Evolutionary conservation across 2,329 filamentous ascomycete genomes (phyloP).

Genomic region (Ascochyta koolunga): DNA sequence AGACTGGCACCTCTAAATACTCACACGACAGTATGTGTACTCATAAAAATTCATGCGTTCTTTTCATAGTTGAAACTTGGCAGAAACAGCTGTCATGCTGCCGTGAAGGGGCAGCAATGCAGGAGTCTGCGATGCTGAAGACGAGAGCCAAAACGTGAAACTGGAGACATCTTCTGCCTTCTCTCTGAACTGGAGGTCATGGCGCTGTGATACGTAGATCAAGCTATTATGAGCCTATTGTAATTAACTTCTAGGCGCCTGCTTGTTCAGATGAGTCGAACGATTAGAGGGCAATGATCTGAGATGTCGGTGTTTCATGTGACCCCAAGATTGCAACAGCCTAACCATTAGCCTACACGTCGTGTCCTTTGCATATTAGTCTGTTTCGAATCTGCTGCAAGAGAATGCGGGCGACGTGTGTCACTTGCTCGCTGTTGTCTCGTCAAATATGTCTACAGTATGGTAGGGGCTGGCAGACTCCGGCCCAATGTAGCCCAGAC

Average conservation of each 20-base stretch:
- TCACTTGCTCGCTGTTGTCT: not conserved
- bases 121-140: not conserved
- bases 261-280: not conserved
- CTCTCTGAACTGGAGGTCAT: conserved; percentile 3
- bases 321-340: conserved; percentile 14
- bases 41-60: conserved; percentile 26
- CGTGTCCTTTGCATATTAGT: conserved; percentile 23
- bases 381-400: conserved; percentile 21
- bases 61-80: conserved; percentile 25
- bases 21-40: not conserved
- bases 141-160: conserved; percentile 1
- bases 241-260: not conserved
- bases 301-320: conserved; percentile 34
- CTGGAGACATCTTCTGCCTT: not conserved
- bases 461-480: not conserved
- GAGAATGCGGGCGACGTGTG: not conserved
- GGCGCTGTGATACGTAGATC: conserved; percentile 6
- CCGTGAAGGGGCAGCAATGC: not conserved
- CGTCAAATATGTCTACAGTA: not conserved
- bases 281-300: not conserved
- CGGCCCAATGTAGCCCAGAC: not conserved
- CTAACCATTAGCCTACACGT: conserved; percentile 24
- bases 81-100: conserved; percentile 18
- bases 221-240: not conserved
- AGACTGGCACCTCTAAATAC: not conserved